phyloP scores from a whole-genome alignment of 192 early-diverging fungal species.

The Coemansia sp. region DNA sequence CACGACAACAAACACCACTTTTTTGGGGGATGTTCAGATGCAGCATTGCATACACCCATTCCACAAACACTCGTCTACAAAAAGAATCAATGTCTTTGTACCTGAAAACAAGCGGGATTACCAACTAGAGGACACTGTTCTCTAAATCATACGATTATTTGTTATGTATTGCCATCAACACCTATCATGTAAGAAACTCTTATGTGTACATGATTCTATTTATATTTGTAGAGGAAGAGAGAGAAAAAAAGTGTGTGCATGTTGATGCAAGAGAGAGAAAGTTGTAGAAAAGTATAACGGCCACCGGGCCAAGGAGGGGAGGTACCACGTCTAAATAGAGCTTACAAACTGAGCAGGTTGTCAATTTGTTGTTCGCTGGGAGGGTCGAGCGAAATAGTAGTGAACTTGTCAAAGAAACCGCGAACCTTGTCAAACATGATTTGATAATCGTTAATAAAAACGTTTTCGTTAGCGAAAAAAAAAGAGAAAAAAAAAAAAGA shows the following conservation, averaged over 20 bases:
- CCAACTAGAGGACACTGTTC: neutral
- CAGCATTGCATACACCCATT: neutral
- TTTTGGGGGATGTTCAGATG: neutral
- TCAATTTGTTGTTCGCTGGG: conserved; percentile 35
- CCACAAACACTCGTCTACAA: neutral
- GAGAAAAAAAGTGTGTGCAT: neutral
- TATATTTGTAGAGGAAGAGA: neutral
- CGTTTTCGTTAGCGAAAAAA: conserved; percentile 3
- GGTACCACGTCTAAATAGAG: conserved; percentile 8
- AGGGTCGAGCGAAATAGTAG: conserved; percentile 12
- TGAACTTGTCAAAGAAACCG: conserved; percentile 24
- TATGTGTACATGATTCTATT: conserved; percentile 8
- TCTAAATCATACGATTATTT: neutral
- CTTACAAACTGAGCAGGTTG: conserved; percentile 28
- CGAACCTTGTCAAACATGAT: conserved; percentile 36
- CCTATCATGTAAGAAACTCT: neutral
- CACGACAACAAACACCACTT: neutral
- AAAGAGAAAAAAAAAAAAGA: neutral
- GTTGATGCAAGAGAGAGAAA: neutral
- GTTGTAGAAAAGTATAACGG: neutral
- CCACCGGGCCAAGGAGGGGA: too few relatives aligned
- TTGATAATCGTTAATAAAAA: neutral
- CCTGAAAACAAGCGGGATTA: too few relatives aligned
- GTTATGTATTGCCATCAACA: neutral
- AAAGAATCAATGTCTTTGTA: neutral